Evolutionary conservation across 2,329 filamentous ascomycete genomes (phyloP).

Genomic region (Penicillium italicum): DNA sequence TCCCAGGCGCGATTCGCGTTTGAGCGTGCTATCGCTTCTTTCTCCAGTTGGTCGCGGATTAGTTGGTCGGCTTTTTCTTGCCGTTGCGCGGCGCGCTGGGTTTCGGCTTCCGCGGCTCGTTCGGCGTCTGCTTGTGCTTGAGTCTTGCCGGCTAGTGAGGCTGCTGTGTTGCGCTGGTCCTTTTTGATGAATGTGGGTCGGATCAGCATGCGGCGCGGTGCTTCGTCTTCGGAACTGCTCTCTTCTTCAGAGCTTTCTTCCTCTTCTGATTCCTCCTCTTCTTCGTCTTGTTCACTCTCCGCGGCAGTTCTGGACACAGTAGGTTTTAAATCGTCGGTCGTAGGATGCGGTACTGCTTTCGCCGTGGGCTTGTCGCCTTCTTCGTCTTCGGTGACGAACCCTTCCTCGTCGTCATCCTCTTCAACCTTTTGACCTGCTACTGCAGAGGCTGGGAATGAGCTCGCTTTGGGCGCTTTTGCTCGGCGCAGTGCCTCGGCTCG

Average conservation of each 20-base stretch:
- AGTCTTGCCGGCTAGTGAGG: slow-evolving; percentile 21
- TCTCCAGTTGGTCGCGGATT: slow-evolving; percentile 83
- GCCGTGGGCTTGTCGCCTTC: slow-evolving; percentile 34
- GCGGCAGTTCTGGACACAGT: slow-evolving; percentile 17
- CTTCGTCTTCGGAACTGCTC: slow-evolving; percentile 56
- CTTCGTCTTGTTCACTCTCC: slow-evolving; percentile 43
- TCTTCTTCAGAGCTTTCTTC: slow-evolving; percentile 51
- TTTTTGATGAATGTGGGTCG: slow-evolving; percentile 68
- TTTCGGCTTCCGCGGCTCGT: slow-evolving; percentile 43
- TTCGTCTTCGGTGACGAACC: slow-evolving; percentile 58
- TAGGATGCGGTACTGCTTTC: slow-evolving; percentile 16
- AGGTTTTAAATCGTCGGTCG: slow-evolving; percentile 13
- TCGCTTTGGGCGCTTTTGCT: slow-evolving; percentile 44
- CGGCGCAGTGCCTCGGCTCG: slow-evolving; percentile 35
- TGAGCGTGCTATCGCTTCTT: slow-evolving; percentile 70
- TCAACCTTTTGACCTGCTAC: slow-evolving; percentile 30
- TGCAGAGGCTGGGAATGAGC: slow-evolving; percentile 35
- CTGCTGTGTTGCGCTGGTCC: slow-evolving; percentile 46
- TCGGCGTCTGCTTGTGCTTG: slow-evolving; percentile 24
- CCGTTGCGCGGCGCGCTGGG: slow-evolving; percentile 49
- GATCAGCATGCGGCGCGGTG: slow-evolving; percentile 54
- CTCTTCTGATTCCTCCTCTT: slow-evolving; percentile 55
- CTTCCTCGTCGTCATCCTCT: slow-evolving; percentile 51
- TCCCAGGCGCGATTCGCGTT: slow-evolving; percentile 85
- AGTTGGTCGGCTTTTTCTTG: slow-evolving; percentile 72